Evolutionary conservation across 2,329 filamentous ascomycete species (phyloP).

Genomic region (Aspergillus fischeri): DNA sequence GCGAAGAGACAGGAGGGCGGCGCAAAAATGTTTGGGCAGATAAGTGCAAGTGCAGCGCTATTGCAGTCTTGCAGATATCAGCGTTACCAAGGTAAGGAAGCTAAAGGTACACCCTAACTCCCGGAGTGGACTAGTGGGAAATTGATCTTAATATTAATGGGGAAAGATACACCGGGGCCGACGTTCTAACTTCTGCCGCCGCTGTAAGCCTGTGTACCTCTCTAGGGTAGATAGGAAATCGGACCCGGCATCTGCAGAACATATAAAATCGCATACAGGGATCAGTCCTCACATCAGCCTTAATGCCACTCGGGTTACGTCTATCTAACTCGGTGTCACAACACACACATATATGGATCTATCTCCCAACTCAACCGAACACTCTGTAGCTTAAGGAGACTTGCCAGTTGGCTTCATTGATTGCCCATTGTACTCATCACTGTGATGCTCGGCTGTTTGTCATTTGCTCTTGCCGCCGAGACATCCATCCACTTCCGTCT

Average conservation of each 20-base stretch:
- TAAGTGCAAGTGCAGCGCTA: neutral
- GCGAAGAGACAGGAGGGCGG: neutral
- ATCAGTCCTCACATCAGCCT: neutral
- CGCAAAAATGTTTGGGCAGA: neutral
- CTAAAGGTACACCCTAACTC: no score
- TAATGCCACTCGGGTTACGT: neutral
- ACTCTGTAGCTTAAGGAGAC: neutral
- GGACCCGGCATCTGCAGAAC: neutral
- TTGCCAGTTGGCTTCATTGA: neutral
- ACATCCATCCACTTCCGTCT: neutral
- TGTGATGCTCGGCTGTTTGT: neutral
- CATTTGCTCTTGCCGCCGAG: neutral
- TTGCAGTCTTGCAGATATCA: neutral
- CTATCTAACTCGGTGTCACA: neutral
- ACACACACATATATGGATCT: neutral
- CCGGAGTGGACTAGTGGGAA: neutral
- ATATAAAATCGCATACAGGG: neutral
- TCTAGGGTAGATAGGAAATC: neutral
- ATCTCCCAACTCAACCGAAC: neutral
- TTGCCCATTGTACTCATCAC: neutral
- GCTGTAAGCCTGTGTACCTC: neutral
- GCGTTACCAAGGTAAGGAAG: neutral
- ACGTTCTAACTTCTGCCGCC: neutral
- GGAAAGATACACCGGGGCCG: slow-evolving; percentile 19
- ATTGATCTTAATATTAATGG: neutral